Conservation (phyloP, 1,284 basidiomycete species). For the Leccinum insigne region DNA sequence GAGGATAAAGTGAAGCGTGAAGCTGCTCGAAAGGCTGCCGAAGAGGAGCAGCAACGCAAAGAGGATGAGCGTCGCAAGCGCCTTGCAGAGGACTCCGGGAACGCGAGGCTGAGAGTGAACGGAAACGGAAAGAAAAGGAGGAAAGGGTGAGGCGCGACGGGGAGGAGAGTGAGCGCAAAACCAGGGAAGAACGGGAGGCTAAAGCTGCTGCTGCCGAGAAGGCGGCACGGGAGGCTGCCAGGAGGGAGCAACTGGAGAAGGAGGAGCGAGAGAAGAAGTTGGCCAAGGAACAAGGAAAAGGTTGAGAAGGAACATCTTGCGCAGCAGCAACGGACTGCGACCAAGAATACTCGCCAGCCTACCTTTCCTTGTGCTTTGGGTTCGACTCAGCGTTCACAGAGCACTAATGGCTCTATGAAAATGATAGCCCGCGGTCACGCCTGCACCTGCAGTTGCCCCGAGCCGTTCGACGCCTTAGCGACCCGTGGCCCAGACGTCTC, state of each 20-base stretch:
- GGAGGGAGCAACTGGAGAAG: constrained; percentile 57
- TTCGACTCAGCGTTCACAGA: constrained; percentile 45
- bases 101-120: constrained; percentile 64
- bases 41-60: constrained; percentile 78
- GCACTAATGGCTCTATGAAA: constrained; percentile 47
- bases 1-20: constrained; percentile 75
- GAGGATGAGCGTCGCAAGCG: constrained; percentile 79
- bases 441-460: constrained; percentile 30
- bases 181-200: constrained; percentile 56
- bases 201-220: constrained; percentile 50
- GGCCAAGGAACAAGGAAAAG: constrained; percentile 62
- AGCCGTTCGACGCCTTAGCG: constrained; percentile 34
- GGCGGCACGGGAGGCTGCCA: constrained; percentile 45
- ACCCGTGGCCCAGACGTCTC: constrained; percentile 27
- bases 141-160: constrained; percentile 64
- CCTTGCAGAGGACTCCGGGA: constrained; percentile 65
- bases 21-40: constrained; percentile 68
- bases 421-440: constrained; percentile 40
- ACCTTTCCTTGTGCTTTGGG: constrained; percentile 54
- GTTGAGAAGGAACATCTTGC: constrained; percentile 47
- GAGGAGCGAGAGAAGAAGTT: constrained; percentile 58
- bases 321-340: constrained; percentile 42
- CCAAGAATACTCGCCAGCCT: constrained; percentile 43
- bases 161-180: constrained; percentile 62
- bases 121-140: constrained; percentile 60